Base-by-base conservation (phyloP, 129 eudicot genomes). In the Escallonia rubra region DNA sequence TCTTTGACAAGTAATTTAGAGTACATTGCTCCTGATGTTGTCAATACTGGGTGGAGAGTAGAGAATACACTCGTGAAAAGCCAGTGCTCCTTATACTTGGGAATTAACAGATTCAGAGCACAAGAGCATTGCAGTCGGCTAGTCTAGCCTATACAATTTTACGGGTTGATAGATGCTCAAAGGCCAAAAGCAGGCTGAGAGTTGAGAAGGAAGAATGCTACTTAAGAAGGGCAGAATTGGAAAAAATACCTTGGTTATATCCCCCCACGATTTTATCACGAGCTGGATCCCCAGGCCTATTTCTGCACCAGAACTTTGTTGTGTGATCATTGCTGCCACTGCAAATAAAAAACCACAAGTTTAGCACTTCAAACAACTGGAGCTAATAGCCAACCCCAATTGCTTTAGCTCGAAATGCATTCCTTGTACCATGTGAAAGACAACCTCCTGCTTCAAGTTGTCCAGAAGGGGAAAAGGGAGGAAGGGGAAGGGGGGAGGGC, bases 301-400 rank as follows among this genome's bases (percentile, higher is more conserved):
- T 93, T 93, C 99, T 89, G 87, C 96, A 93, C 99, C 99, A 93
- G 75, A 93, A 93, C 55, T 89, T 91, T 75, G 98, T 91, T 43
- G 98, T 79, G 65, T 88, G 86, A 74, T 91, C 98, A 72, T 84
- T 85, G 82, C 98, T 87, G 41, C 98, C 98, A 74, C 98, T 91
- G 96, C 82, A 88, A 59, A 47, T 67, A 57, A 47, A 65, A 74
- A 34, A 49, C 63, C 4, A 44, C 2, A 10, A 52, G 54, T 67
- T 68, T 43, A 65, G 74, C 39, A 43, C 39, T 10, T 11, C 16
- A 56, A 66, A 54, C 34, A 23, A 1, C 42, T 38, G 42, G 13
- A 64, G 34, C 4, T 57, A 23, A 57, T 3, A 16, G 42, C 13
- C 3, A 5, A 52, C 57, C 57, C 4, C 6, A 5, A 23, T 57